Evolutionary conservation across 768 basidiomycete species (phyloP).

Genomic region (Trametopsis cervina): DNA sequence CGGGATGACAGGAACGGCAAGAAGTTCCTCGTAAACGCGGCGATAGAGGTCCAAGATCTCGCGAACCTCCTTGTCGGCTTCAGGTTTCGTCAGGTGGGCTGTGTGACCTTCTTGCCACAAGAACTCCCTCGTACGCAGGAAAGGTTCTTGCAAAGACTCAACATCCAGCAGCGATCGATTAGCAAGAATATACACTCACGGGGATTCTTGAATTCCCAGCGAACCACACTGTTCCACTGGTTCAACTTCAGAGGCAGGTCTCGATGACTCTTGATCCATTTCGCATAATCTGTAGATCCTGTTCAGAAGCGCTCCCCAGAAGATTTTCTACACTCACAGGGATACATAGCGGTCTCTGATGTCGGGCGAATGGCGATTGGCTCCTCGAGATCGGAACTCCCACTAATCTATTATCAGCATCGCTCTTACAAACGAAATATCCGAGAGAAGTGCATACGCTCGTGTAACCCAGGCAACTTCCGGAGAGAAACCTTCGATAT

Average conservation of each 20-base stretch:
- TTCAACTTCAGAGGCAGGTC: conserved; percentile 96
- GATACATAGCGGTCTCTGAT: conserved; percentile 99
- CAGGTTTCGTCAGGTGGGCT: conserved; percentile 79
- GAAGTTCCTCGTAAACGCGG: conserved; percentile 91
- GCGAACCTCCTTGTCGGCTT: conserved; percentile 87
- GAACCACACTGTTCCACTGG: conserved; percentile 98
- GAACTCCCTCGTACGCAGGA: conserved; percentile 98
- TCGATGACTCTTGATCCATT: conserved; percentile 97
- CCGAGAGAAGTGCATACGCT: conserved; percentile 54
- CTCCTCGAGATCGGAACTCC: conserved; percentile 90
- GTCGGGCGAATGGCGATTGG: conserved; percentile 98
- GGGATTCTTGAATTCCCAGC: conserved; percentile 99
- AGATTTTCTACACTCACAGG: conserved; percentile 49
- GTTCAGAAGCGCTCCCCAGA: neutral
- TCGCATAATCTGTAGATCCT: conserved; percentile 73
- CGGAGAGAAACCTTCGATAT: conserved; percentile 98
- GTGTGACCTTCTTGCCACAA: conserved; percentile 99
- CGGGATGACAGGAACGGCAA: conserved; percentile 95
- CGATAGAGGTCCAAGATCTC: conserved; percentile 96
- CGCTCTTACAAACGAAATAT: neutral
- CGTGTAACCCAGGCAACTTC: conserved; percentile 99
- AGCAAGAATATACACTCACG: conserved; percentile 55
- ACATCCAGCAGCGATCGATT: too few relatives aligned
- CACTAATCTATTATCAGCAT: conserved; percentile 38
- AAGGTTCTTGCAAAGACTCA: conserved; percentile 84